Base-by-base conservation (phyloP, 768 basidiomycete genomes). In the Amanita rubescens region DNA sequence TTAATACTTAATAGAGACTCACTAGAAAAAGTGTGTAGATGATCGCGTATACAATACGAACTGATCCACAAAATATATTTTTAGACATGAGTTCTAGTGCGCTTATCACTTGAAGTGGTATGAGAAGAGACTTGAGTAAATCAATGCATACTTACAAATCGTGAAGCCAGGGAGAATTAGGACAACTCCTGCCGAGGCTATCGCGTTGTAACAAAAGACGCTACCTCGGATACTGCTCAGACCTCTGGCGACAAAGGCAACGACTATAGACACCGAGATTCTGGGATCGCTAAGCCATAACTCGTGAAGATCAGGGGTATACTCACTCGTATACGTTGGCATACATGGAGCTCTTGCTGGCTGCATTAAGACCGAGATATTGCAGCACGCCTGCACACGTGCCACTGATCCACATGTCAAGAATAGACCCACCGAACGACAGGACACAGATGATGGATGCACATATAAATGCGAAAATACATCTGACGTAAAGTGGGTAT, bases 281-380 rank as follows among this genome's bases (percentile, higher is more conserved):
- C 91, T 94, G 30, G 10, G 27, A 9, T 7, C 33, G 14, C 19
- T 51, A 9, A 53, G 35, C 37, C 27, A 47, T 19, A 30, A 19
- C 48, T 37, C 22, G 43, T 30, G 32, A 39, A 24, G 27, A 49
- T 25, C 38, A 48, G 35, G 34, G 34, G 42, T 30, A 5, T 20
- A 74, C 90, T 67, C 65, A 94, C 93, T 95, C 93, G 62, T 94
- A 95, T 54, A 94, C 90, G 62, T 92, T 94, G n/a, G 91, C 90
- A 67, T 93, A 94, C 71, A 90, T 86, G 1, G 88, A 78, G 60
- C 87, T 93, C 69, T 88, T 91, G 59, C 84, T 79, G 3, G 92
- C 91, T 8, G 88, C 82, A 62, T 84, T 85, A 45, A 93, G 71
- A 34, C 90, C 89, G 41, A 94, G 74, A 65, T 86, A 90, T 61